Base-by-base conservation (phyloP, 768 basidiomycete genomes). In the Mycena albidolilacea region DNA sequence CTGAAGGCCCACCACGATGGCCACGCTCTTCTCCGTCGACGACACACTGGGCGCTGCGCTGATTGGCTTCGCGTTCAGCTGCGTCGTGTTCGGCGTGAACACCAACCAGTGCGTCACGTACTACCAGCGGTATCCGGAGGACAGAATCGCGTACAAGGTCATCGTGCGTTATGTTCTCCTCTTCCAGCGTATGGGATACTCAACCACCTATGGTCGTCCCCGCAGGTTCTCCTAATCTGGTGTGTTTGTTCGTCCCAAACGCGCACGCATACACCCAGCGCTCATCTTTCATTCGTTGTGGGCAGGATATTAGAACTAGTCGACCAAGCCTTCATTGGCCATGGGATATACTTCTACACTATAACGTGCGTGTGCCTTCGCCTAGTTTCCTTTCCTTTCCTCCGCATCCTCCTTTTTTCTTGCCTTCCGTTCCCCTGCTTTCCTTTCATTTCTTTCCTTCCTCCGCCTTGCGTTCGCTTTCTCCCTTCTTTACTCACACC, bases 321-420 rank as follows among this genome's bases (percentile, higher is more conserved):
- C 0, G 88, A 92, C 75, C 87, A 90, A 77, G 79, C 79, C 6
- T 84, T 91, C 75, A 85, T 90, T 67, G 87, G 83, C 1, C 86
- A 91, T 77, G 80, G 82, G 10, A 80, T 89, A 38, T 91, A 92
- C 76, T 87, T 81, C 69, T 92, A 91, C 76, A 78, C 85, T 0
- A 80, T 92, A 76, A 84, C 84, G 91, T 90, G 78, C 68, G 90
- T 50, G 12, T 15, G n/a, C 14, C 14, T 50, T 19, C 17, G 17
- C 48, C 14, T n/a, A 0, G 19, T 50, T 46, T 46, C 14, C 48
- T 19, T 50, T 50, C 19, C 48, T n/a, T 7, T 7, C 44, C 21
- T 35, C 19, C 8, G 5, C 35, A 7, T 52, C 37, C 52, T 46
- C 14, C 69, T 23, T 23, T 23, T 23, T 23, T 23, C 2, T 23